These are phyloP conservation scores for Crucihimalaya himalaica DNA, from an alignment of 345 rosid genomes.

Conservation along the genomic window DNA sequence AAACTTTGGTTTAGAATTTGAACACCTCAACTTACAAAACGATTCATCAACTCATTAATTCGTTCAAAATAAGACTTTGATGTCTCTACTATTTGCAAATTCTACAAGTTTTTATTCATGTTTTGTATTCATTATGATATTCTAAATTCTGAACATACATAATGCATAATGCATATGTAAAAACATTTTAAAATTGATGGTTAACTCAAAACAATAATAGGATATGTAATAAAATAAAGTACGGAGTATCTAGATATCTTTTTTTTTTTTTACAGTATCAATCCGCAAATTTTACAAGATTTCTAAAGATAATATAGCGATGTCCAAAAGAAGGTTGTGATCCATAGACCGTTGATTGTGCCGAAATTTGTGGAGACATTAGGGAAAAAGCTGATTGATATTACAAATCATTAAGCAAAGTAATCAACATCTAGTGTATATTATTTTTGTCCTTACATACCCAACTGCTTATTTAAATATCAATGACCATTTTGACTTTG, in stretches of 20 bases:
- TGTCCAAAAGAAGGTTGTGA: not conserved
- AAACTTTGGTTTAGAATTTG: no score
- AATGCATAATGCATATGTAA: no score
- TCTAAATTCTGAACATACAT: no score
- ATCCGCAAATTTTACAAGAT: no score
- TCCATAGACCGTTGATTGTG: not conserved
- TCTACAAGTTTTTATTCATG: not conserved
- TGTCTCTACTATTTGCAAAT: not conserved
- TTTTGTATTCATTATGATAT: no score
- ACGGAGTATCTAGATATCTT: not conserved
- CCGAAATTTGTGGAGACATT: not conserved
- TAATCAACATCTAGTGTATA: not conserved
- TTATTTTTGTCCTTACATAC: not conserved
- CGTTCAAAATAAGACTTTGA: no score
- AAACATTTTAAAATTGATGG: no score
- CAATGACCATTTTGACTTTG: not conserved
- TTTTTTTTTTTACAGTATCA: no score
- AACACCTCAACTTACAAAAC: no score
- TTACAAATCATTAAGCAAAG: not conserved
- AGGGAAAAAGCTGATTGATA: not conserved
- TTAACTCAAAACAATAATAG: not conserved
- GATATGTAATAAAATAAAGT: not conserved
- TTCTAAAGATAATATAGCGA: not conserved
- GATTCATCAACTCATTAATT: no score
- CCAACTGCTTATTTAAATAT: not conserved